Base-by-base conservation (phyloP, 2,329 filamentous ascomycete species). In the Sclerotinia glacialis region DNA sequence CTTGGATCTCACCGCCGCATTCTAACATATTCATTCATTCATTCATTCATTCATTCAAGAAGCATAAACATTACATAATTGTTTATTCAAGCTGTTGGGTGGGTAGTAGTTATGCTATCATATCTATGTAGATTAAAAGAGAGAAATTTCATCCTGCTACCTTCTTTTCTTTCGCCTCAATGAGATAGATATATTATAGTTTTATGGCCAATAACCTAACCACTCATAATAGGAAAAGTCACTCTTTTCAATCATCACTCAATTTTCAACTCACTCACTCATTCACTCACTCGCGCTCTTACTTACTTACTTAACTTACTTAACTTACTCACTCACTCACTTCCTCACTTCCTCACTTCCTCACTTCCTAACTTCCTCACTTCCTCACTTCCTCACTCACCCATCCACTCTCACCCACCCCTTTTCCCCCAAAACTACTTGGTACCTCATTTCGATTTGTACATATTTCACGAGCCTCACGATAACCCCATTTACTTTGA, bases 381-480 rank as follows among this genome's bases (percentile, higher is more conserved):
- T 28, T 28, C 28, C 28, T 16, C 11, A 40, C 49, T 42, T 28
- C 28, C 23, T 21, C 14, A 23, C 31, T 11, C 31, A 54, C 21
- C 34, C 40, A 50, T 16, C 44, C 59, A 34, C n/a, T 37, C 44
- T 21, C 31, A 40, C 37, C 44, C 59, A 28, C 34, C 59, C 46
- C 46, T 40, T 42, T 53, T 46, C 21, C 56, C 55, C n/a, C 28
- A 18, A n/a, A 59, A 37, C 6, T 23, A 37, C 31, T 40, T n/a
- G 9, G 53, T 42, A 56, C 53, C 26, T 21, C 28, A 50, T 50
- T 40, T 40, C 47, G 21, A 31, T 40, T 40, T 52, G 46, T 53
- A 42, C 46, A 62, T 53, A 40, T 52, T 53, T 52, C 59, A 62
- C 34, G 34, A 49, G 23, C 23, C 23, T 62, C 46, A 62, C 47